Conservation (phyloP, 2,329 filamentous ascomycete genomes). For the Aspergillus niger region DNA sequence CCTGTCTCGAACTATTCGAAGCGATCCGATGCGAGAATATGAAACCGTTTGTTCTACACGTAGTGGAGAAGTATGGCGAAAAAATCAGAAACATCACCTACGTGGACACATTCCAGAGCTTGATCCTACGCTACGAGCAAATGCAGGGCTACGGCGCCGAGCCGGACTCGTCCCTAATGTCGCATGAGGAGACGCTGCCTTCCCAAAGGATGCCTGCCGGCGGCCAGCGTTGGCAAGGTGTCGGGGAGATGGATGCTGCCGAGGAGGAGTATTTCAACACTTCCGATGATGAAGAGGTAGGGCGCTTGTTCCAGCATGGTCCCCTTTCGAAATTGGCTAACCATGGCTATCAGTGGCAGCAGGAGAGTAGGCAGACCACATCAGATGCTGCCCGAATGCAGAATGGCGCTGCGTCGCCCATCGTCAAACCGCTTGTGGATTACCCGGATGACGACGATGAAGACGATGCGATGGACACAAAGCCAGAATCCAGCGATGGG, state of each 20-base stretch:
- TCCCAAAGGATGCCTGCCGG: constrained; percentile 52
- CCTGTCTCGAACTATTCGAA: constrained; percentile 91
- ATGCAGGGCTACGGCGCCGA: constrained; percentile 67
- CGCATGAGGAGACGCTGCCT: constrained; percentile 67
- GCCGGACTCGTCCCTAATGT: constrained; percentile 66
- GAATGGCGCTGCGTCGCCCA: constrained; percentile 64
- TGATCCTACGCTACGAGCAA: constrained; percentile 78
- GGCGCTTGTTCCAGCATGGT: constrained; percentile 9
- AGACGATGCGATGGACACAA: constrained; percentile 67
- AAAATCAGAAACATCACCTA: constrained; percentile 75
- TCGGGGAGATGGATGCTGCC: constrained; percentile 80
- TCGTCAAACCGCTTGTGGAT: constrained; percentile 77
- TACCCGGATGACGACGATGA: constrained; percentile 91
- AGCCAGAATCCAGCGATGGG: constrained; percentile 31
- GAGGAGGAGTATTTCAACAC: constrained; percentile 95
- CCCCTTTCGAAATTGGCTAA: neutral
- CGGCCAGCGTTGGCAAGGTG: constrained; percentile 64
- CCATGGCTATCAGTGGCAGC: constrained; percentile 31
- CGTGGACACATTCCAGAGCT: constrained; percentile 77
- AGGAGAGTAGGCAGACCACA: constrained; percentile 42
- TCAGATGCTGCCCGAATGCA: constrained; percentile 33
- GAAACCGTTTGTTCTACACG: constrained; percentile 77
- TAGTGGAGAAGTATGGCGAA: constrained; percentile 82
- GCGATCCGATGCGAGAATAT: constrained; percentile 80
- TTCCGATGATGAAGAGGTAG: constrained; percentile 76